Evolutionary conservation across 2,329 filamentous ascomycete species (phyloP), one percentile per base, ranked within the genome.

Genomic region (Aspergillus quadrilineatus): DNA sequence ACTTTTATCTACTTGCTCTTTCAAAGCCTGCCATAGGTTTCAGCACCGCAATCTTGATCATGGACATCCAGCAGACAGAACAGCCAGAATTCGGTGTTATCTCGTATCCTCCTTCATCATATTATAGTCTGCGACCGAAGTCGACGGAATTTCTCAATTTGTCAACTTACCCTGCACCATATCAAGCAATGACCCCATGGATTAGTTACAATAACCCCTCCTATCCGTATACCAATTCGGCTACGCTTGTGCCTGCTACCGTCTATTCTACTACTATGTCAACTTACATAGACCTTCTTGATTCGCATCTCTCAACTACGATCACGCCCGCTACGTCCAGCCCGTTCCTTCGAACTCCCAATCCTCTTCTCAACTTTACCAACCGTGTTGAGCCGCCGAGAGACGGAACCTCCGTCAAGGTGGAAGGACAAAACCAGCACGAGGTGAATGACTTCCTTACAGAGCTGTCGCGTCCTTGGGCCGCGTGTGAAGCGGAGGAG

Each of bases 101-200:
- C 22, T 53, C 50, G 17, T 47, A 32, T 32, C 50, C 50, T 22
- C 39, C 30, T 3, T 46, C 34, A 7, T n/a, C 50, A 8, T 41
- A 15, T 26, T 41, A 42, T 15, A n/a, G 15, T 12, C 43, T 14
- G 2, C 17, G 4, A 8, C 17, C n/a, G 30, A 39, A 36, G 10
- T 47, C 50, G 34, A 26, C 42, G 28, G 43, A 28, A 4, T 41
- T 26, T 22, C 14, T 46, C 42, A 14, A 28, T 22, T 53, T 43
- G 50, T 36, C 42, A 30, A 37, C 22, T 5, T 43, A 47, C 10
- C 43, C 43, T 22, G 46, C 43, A 14, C 43, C 43, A 8, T 53
- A 53, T 14, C 50, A 37, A 30, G 26, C 43, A 12, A 29, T 53
- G 9, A 32, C 43, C 43, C 50, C 50, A 32, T 53, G 50, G 50